Evolutionary conservation across 768 basidiomycete genomes (phyloP).

Genomic region (Phlegmacium glaucopus): DNA sequence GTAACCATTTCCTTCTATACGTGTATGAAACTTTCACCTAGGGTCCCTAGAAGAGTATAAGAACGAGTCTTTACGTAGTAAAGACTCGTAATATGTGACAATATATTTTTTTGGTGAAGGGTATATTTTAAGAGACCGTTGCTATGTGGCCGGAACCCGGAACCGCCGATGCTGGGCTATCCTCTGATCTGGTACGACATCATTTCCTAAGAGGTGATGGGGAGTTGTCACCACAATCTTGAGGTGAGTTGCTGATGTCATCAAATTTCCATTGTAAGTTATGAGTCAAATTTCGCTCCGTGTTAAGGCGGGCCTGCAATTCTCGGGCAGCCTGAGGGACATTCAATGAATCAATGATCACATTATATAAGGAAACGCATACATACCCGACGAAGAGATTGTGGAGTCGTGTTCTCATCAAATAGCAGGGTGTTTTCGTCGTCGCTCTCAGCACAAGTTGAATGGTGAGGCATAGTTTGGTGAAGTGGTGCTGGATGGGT

Average conservation of each 20-base stretch:
- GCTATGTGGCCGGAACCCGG: too few species aligned
- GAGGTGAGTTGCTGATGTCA: background rate
- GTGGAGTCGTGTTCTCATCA: constrained; percentile 4
- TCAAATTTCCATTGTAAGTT: constrained; percentile 5
- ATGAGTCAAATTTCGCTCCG: background rate
- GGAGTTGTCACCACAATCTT: background rate
- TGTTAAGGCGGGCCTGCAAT: constrained; percentile 3
- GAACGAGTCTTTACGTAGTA: too few species aligned
- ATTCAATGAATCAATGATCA: background rate
- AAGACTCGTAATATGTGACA: too few species aligned
- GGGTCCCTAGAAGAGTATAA: too few species aligned
- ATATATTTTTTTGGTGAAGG: too few species aligned
- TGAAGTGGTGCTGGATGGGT: too few species aligned
- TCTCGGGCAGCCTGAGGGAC: constrained; percentile 2
- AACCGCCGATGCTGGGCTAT: too few species aligned
- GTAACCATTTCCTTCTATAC: too few species aligned
- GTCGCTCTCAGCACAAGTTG: background rate
- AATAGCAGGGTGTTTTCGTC: background rate
- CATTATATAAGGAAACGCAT: background rate
- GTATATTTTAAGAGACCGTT: too few species aligned
- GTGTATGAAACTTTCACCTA: too few species aligned
- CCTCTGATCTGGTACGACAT: background rate
- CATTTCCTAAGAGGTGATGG: background rate
- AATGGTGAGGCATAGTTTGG: background rate
- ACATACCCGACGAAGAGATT: constrained; percentile 3